Evolutionary conservation across 306 rosid species (phyloP).

Genomic region (Citrullus colocynthis): DNA sequence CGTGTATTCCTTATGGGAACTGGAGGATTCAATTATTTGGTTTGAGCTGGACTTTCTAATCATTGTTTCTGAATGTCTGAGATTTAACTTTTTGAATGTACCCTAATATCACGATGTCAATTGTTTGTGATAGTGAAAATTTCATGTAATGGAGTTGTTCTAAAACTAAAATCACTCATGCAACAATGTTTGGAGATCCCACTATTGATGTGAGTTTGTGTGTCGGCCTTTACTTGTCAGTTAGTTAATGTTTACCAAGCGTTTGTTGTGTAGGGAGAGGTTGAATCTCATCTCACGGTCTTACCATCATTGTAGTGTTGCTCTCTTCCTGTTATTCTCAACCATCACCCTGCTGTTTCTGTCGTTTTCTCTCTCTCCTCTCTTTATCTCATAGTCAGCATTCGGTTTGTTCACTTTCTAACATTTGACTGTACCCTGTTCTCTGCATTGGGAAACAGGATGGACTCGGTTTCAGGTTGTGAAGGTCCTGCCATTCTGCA

Average conservation of each 20-base stretch:
- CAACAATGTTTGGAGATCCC: not conserved
- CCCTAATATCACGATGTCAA: not conserved
- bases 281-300: not conserved
- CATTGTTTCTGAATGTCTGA: not conserved
- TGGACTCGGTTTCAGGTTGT: conserved; percentile 35
- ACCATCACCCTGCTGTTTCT: not conserved
- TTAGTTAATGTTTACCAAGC: not conserved
- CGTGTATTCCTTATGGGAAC: not conserved
- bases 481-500: conserved; percentile 60
- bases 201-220: not conserved
- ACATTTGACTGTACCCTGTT: not conserved
- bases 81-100: not conserved
- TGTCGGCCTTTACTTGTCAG: too few species aligned
- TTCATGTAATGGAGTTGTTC: not conserved
- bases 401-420: not conserved
- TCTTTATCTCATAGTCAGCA: not conserved
- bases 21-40: not conserved
- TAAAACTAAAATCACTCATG: not conserved
- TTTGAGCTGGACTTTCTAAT: not conserved
- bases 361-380: not conserved
- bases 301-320: not conserved
- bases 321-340: not conserved
- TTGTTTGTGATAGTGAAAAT: not conserved
- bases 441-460: conserved; percentile 27
- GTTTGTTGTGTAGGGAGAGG: not conserved